A percentile compares a stretch with the other conserved stretches of the same genome.
phyloP scores from a whole-genome alignment of 352 stramenopile species.

The Peronospora belbahrii region DNA sequence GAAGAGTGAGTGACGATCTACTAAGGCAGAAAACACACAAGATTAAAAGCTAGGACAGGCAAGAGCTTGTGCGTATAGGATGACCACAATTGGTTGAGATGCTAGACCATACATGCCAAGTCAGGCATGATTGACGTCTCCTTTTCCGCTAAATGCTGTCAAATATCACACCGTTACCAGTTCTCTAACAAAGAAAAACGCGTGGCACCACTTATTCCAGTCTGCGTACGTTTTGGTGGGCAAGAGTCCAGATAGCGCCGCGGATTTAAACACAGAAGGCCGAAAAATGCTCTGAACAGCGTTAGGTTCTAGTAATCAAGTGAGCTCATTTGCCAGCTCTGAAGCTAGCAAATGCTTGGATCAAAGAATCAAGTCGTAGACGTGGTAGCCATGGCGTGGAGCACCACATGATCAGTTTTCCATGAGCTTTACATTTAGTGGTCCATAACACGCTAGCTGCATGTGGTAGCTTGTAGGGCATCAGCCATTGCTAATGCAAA shows the following conservation, averaged over 20 bases:
- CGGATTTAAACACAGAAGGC: conserved; percentile 19
- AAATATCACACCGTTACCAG: background rate
- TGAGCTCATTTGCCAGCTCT: conserved; percentile 23
- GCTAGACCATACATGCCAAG: conserved; percentile 12
- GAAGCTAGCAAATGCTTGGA: conserved; percentile 16
- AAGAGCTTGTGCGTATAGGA: background rate
- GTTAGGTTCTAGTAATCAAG: conserved; percentile 18
- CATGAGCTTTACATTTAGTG: background rate
- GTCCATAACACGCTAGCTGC: background rate
- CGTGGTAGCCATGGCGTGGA: conserved; percentile 8
- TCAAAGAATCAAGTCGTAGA: conserved; percentile 11
- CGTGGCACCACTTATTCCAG: conserved; percentile 7
- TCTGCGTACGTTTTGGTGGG: conserved; percentile 6
- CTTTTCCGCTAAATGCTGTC: conserved; percentile 9
- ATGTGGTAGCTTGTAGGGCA: conserved; percentile 6
- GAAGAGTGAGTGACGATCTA: conserved; percentile 12
- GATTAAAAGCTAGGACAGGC: conserved; percentile 22
- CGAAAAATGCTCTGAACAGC: conserved; percentile 15
- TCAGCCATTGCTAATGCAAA: conserved; percentile 7
- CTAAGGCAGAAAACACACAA: background rate
- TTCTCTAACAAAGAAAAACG: conserved; percentile 3
- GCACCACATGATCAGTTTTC: conserved; percentile 4
- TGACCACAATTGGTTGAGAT: conserved; percentile 15
- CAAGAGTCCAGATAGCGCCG: conserved; percentile 21
- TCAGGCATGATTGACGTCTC: conserved; percentile 2